phyloP scores from a whole-genome alignment of 805 yeast species.

The Ogataea kodamae region DNA sequence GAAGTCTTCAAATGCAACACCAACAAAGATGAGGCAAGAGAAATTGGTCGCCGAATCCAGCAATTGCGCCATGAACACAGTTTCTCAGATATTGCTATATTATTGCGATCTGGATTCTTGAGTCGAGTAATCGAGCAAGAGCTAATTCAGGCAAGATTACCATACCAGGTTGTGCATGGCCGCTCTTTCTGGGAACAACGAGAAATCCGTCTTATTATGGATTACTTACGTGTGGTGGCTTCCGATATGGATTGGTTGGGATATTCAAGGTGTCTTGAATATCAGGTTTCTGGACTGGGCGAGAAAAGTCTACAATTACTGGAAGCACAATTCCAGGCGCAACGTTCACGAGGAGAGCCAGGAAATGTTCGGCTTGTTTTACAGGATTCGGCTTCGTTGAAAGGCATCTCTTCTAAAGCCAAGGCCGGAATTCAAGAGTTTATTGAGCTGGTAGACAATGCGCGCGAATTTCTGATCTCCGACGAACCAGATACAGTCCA shows the following conservation, averaged over 20 bases:
- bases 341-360: constrained; percentile 7
- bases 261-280: constrained; percentile 50
- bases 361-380: constrained; percentile 14
- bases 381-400: constrained; percentile 10
- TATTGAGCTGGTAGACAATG: constrained; percentile 27
- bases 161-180: constrained; percentile 69
- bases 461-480: constrained; percentile 14
- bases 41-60: constrained; percentile 52
- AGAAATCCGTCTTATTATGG: constrained; percentile 61
- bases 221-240: constrained; percentile 59
- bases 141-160: constrained; percentile 51
- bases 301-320: constrained; percentile 36
- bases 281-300: constrained; percentile 71
- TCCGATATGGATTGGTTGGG: constrained; percentile 61
- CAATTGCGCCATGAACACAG: constrained; percentile 41
- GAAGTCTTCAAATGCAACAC: constrained; percentile 40
- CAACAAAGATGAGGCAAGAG: constrained; percentile 52
- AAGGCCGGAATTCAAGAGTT: constrained; percentile 28
- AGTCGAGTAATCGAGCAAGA: constrained; percentile 64
- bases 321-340: constrained; percentile 14
- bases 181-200: constrained; percentile 74
- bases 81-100: constrained; percentile 64
- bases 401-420: constrained; percentile 21
- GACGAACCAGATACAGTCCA: constrained; percentile 5
- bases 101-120: constrained; percentile 62